A percentile compares a stretch with the other conserved stretches of the same genome.
These are phyloP conservation scores for Aspergillus phoenicis DNA, from an alignment of 2,329 filamentous ascomycete species.

Conservation along the genomic window DNA sequence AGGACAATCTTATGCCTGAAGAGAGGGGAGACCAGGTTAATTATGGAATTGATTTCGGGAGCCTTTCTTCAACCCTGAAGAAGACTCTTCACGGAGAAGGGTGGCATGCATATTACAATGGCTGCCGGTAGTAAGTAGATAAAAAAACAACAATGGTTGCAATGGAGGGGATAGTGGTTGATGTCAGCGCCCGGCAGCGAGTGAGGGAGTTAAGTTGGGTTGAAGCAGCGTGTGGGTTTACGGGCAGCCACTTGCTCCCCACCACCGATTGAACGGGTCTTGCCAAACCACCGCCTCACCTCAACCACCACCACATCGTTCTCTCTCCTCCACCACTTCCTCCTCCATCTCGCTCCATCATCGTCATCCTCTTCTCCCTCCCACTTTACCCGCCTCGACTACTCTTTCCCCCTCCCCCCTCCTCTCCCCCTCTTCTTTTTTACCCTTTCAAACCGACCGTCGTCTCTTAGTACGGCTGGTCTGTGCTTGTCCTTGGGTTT, in stretches of 20 bases:
- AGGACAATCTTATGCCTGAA: neutral
- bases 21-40: neutral
- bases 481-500: slow-evolving; percentile 20
- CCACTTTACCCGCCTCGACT: slow-evolving; percentile 12
- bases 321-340: neutral
- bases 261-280: slow-evolving; percentile 21
- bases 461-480: slow-evolving; percentile 17
- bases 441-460: slow-evolving; percentile 15
- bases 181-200: slow-evolving; percentile 22
- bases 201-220: slow-evolving; percentile 7
- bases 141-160: neutral
- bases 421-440: slow-evolving; percentile 13
- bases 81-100: neutral
- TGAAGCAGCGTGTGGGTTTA: slow-evolving; percentile 18
- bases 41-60: neutral
- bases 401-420: slow-evolving; percentile 7
- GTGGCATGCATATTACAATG: neutral
- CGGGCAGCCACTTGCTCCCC: slow-evolving; percentile 23
- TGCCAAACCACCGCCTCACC: slow-evolving; percentile 26
- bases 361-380: slow-evolving; percentile 18
- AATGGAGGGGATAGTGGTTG: slow-evolving; percentile 17
- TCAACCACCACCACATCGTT: slow-evolving; percentile 14
- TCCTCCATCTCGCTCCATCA: slow-evolving; percentile 14
- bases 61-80: neutral
- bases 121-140: neutral